Evolutionary conservation across 306 rosid genomes (phyloP), one percentile per base, ranked within the genome.

Genomic region (Luffa acutangula): DNA sequence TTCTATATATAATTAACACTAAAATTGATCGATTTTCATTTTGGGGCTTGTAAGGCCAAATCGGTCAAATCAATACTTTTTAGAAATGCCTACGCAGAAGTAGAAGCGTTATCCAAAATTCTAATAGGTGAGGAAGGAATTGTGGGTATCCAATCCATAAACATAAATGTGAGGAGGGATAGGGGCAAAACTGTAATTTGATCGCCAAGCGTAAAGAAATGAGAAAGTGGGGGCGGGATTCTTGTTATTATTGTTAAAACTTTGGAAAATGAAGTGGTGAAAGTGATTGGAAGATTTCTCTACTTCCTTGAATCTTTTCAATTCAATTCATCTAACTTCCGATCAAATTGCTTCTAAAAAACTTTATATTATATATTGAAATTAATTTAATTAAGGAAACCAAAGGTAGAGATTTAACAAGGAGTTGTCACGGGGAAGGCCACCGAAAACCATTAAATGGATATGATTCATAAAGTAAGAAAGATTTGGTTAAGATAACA

Each of bases 381-480:
- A 53, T 53, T 5, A 53, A 4, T 52, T 14, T 14, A 48, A 3
- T 48, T 48, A 48, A 48, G 52, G 13, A 3, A 51, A 51, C 1
- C 5, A 12, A 14, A 51, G 14, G 56, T 48, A 56, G 62, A 31
- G 37, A 56, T 18, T 56, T 7, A n/a, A 56, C 2, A 2, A n/a
- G 21, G 58, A 58, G 67, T 60, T 63, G 43, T 66, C 73, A 66
- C 51, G 75, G 52, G 31, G 7, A 9, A 39, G 14, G 76, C 54
- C 54, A 43, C 54, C 21, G n/a, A 64, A 34, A 64, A 34, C 45
- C 45, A 64, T 64, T 5, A 36, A 36, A 64, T 14, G 17, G 54
- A 70, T 45, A 70, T 43, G 76, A 70, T 70, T 45, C 39, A 70
- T 20, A 70, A 70, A 70, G 76, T 43, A 70, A 70, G 56, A 70